Evolutionary conservation across 352 stramenopile species (phyloP).

Genomic region (Pythium monospermum): DNA sequence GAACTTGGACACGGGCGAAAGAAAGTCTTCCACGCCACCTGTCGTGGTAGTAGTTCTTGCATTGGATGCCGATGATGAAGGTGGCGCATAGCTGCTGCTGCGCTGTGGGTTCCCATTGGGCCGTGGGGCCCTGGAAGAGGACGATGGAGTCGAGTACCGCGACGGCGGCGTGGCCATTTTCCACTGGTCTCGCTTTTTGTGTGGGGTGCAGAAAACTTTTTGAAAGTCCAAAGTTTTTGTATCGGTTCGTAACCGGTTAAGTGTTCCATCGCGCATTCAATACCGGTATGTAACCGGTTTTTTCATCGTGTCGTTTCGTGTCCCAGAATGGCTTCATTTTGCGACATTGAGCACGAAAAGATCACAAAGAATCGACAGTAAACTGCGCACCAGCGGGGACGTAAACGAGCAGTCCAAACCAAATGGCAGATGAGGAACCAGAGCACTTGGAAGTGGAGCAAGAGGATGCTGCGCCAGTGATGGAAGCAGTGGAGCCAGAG

Average conservation of each 20-base stretch:
- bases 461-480: neutral
- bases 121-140: neutral
- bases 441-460: neutral
- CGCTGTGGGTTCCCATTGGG: neutral
- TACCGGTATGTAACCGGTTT: neutral
- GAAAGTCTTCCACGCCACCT: constrained; percentile 16
- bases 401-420: no score
- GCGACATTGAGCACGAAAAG: no score
- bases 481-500: neutral
- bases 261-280: no score
- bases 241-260: no score
- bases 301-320: neutral
- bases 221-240: constrained; percentile 22
- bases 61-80: constrained; percentile 2
- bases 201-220: neutral
- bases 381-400: no score
- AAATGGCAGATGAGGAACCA: constrained; percentile 10
- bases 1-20: constrained; percentile 33
- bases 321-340: neutral
- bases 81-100: constrained; percentile 12
- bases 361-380: no score
- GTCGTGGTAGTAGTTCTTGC: neutral
- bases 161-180: constrained; percentile 19
- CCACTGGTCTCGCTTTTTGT: neutral
- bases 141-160: constrained; percentile 18